Evolutionary conservation across 176 grass and related monocot species (phyloP).

Genomic region (Poa pratensis): DNA sequence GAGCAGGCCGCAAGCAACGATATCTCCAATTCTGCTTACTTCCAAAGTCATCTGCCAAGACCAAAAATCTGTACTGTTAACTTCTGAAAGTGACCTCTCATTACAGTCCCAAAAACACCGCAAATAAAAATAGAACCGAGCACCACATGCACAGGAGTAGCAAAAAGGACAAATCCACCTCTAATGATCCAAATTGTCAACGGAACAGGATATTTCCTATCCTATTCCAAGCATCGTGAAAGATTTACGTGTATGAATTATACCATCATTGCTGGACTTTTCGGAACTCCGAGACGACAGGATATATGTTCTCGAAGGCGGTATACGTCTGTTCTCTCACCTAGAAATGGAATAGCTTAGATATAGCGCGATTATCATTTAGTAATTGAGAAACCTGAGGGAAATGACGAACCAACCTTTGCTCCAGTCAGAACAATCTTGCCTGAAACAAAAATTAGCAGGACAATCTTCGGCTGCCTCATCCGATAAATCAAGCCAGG

Average conservation of each 20-base stretch:
- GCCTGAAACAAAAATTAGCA: slow-evolving; percentile 94
- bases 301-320: slow-evolving; percentile 86
- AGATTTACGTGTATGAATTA: background rate
- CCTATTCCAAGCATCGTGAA: background rate
- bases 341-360: slow-evolving; percentile 40
- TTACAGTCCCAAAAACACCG: background rate
- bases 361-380: background rate
- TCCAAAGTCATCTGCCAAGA: slow-evolving; percentile 32
- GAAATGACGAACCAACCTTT: slow-evolving; percentile 47
- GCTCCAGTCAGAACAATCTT: slow-evolving; percentile 82
- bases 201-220: background rate
- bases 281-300: slow-evolving; percentile 71
- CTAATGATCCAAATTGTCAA: background rate
- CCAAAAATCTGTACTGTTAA: background rate
- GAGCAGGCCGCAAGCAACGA: background rate
- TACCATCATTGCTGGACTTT: slow-evolving; percentile 81
- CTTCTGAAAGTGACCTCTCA: background rate
- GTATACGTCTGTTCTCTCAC: slow-evolving; percentile 85
- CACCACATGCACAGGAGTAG: background rate
- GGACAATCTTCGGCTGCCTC: slow-evolving; percentile 96
- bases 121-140: background rate
- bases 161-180: slow-evolving; percentile 14
- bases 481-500: slow-evolving; percentile 90
- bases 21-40: slow-evolving; percentile 23
- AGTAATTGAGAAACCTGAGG: background rate